A percentile compares a stretch with the other conserved stretches of the same genome.
Conservation (phyloP, 2,329 filamentous ascomycete species). For the Paracoccidioides lutzii region DNA sequence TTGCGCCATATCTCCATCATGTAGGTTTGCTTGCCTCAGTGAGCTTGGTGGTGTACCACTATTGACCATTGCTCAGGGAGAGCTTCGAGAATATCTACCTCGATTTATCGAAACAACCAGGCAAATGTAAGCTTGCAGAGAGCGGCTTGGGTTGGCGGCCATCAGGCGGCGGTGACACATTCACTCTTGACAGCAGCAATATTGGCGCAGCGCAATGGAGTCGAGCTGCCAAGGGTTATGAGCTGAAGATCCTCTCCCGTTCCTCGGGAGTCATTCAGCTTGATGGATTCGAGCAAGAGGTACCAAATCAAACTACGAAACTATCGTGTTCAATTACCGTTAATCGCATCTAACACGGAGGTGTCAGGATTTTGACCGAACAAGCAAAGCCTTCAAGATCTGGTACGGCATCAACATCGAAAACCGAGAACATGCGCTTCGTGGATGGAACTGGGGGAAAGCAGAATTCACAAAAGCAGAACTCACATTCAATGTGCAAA, state of each 20-base stretch:
- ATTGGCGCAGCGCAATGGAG: conserved; percentile 89
- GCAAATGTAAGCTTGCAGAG: conserved; percentile 90
- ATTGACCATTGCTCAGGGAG: conserved; percentile 44
- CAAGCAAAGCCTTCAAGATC: conserved; percentile 88
- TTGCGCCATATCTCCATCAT: conserved; percentile 4
- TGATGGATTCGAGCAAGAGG: conserved; percentile 86
- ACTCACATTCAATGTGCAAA: conserved; percentile 91
- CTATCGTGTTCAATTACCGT: neutral
- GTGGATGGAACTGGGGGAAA: conserved; percentile 99
- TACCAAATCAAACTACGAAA: conserved; percentile 14
- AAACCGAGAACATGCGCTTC: conserved; percentile 81
- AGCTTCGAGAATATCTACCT: conserved; percentile 96
- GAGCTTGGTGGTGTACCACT: neutral
- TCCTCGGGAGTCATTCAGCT: conserved; percentile 80
- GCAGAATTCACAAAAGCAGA: conserved; percentile 93
- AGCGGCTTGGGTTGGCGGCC: conserved; percentile 94
- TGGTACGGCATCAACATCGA: conserved; percentile 95
- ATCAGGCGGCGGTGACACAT: conserved; percentile 72
- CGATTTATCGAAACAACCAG: conserved; percentile 82
- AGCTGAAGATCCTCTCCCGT: conserved; percentile 80
- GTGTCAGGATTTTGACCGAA: conserved; percentile 69
- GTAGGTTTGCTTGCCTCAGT: conserved; percentile 3
- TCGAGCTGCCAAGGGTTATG: conserved; percentile 78
- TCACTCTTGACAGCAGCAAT: conserved; percentile 79
- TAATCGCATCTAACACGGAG: conserved; percentile 8